Conservation (phyloP, 176 grass and related monocot genomes). For the Carex littledalei region DNA sequence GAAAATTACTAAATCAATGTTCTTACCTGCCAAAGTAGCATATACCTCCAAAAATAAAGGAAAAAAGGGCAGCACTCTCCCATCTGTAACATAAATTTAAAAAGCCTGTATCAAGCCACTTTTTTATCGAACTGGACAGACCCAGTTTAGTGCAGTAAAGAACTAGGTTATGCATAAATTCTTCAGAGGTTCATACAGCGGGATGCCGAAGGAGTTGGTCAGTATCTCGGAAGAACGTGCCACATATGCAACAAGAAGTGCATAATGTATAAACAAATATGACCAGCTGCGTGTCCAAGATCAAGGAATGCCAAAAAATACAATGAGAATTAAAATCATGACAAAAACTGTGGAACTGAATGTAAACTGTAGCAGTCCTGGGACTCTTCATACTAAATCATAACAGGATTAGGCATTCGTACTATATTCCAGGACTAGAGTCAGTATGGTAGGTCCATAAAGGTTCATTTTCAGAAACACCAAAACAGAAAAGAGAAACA, state of each 20-base stretch:
- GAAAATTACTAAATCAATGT: conserved; percentile 9
- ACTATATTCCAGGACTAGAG: neutral
- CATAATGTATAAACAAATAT: conserved; percentile 98
- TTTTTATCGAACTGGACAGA: neutral
- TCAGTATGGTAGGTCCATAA: neutral
- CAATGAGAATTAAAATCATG: neutral
- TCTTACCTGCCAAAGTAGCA: conserved; percentile 86
- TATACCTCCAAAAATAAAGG: conserved; percentile 75
- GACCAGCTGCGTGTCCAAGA: conserved; percentile 52
- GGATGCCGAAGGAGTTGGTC: conserved; percentile 62
- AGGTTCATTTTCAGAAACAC: neutral
- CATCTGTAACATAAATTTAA: conserved; percentile 47
- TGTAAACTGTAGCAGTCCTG: neutral
- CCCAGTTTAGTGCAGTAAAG: neutral
- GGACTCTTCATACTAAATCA: neutral
- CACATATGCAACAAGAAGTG: conserved; percentile 87
- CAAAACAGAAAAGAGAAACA: neutral
- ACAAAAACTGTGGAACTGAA: neutral
- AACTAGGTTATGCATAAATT: neutral
- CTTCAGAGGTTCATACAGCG: conserved; percentile 47
- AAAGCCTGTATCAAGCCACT: neutral
- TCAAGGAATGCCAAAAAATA: neutral
- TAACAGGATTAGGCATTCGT: neutral
- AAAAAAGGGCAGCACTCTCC: conserved; percentile 84
- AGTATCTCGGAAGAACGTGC: conserved; percentile 96